A percentile compares a stretch with the other conserved stretches of the same genome.
These are phyloP conservation scores for Trapa incisa DNA, from an alignment of 345 rosid species.

Conservation along the genomic window DNA sequence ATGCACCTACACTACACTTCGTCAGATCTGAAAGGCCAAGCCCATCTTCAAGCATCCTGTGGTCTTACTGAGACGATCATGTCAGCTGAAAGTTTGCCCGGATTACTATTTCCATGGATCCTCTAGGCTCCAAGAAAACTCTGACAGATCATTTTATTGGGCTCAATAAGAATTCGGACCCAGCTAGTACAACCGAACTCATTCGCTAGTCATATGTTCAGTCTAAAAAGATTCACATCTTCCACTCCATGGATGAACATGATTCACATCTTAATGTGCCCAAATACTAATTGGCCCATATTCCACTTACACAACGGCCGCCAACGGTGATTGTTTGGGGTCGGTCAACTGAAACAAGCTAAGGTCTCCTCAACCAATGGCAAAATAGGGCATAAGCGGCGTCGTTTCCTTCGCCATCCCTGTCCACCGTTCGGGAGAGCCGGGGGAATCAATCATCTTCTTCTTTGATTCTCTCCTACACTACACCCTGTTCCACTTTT, in stretches of 20 bases:
- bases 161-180: constrained; percentile 30
- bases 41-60: constrained; percentile 23
- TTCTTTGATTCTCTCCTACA: neutral
- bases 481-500: neutral
- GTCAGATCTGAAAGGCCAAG: constrained; percentile 24
- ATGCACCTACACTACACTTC: constrained; percentile 20
- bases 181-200: too few relatives aligned
- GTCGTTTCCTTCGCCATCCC: neutral
- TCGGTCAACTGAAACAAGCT: too few relatives aligned
- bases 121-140: constrained; percentile 51
- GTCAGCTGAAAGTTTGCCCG: constrained; percentile 43
- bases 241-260: too few relatives aligned
- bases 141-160: constrained; percentile 41
- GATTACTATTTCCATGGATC: constrained; percentile 34
- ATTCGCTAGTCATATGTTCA: too few relatives aligned
- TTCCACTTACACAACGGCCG: too few relatives aligned
- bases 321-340: too few relatives aligned
- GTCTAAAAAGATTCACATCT: too few relatives aligned
- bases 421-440: neutral
- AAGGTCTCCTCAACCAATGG: too few relatives aligned
- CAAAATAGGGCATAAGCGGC: neutral
- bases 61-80: constrained; percentile 26
- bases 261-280: too few relatives aligned
- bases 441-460: neutral
- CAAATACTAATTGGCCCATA: too few relatives aligned